Evolutionary conservation across 2,329 filamentous ascomycete genomes (phyloP).

Genomic region (Colletotrichum eleusines): DNA sequence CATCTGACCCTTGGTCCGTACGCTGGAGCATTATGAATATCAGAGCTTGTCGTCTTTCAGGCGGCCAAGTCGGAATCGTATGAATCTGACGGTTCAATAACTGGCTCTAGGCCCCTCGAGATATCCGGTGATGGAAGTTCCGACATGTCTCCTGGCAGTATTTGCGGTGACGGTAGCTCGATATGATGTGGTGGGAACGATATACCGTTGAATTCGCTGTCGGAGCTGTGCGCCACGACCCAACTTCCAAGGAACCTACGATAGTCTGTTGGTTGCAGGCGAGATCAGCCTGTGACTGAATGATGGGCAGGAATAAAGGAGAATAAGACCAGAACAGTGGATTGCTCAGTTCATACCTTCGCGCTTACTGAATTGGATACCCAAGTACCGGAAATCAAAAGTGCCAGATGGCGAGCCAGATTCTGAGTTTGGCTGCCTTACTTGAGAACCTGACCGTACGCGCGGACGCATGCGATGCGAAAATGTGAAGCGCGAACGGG

Average conservation of each 20-base stretch:
- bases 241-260: constrained; percentile 61
- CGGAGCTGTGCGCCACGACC: constrained; percentile 59
- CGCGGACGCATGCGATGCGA: constrained; percentile 57
- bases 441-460: constrained; percentile 49
- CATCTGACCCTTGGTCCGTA: not conserved
- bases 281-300: constrained; percentile 1
- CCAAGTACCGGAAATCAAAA: constrained; percentile 61
- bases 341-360: constrained; percentile 53
- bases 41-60: constrained; percentile 17
- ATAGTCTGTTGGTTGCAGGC: constrained; percentile 52
- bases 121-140: constrained; percentile 42
- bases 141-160: constrained; percentile 49
- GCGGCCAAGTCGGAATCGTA: constrained; percentile 38
- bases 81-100: constrained; percentile 47
- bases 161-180: constrained; percentile 61
- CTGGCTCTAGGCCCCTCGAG: constrained; percentile 46
- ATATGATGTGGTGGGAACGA: constrained; percentile 60
- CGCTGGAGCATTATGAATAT: not conserved
- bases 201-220: constrained; percentile 60
- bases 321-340: not conserved
- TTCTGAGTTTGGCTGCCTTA: constrained; percentile 43
- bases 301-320: not conserved
- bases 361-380: constrained; percentile 62
- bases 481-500: constrained; percentile 56
- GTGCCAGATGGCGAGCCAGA: constrained; percentile 43